Evolutionary conservation across 345 rosid species (phyloP).

Genomic region (Citrus unshiu): DNA sequence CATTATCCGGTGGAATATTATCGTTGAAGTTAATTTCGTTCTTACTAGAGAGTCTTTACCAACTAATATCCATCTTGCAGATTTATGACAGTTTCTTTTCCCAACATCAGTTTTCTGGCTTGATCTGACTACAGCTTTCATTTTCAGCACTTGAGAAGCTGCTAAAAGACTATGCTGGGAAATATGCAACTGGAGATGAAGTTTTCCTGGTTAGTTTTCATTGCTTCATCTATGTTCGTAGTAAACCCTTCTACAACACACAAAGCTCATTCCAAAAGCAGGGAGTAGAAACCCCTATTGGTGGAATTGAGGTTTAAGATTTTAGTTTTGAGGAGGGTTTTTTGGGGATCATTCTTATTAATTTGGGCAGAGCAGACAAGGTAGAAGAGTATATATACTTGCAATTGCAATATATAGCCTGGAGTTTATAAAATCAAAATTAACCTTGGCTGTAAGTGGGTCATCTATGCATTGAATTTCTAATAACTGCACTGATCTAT

Average conservation of each 20-base stretch:
- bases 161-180: constrained; percentile 57
- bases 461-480: not conserved
- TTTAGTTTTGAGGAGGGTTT: too few species aligned
- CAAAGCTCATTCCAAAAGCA: not conserved
- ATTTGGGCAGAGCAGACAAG: not conserved
- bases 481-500: not conserved
- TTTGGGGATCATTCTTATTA: not conserved
- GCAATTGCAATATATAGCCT: not conserved
- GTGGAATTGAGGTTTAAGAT: not conserved
- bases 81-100: not conserved
- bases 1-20: not conserved
- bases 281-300: not conserved
- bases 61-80: not conserved
- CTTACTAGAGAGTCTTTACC: not conserved
- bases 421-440: not conserved
- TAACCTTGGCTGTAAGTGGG: not conserved
- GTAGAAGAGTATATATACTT: too few species aligned
- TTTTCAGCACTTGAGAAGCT: constrained; percentile 73
- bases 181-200: constrained; percentile 75
- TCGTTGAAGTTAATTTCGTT: not conserved
- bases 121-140: not conserved
- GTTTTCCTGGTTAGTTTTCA: constrained; percentile 60
- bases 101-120: not conserved
- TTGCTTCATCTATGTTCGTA: constrained; percentile 4
- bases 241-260: not conserved